Evolutionary conservation across 2,329 filamentous ascomycete species (phyloP).

Genomic region (Fusarium mangiferae): DNA sequence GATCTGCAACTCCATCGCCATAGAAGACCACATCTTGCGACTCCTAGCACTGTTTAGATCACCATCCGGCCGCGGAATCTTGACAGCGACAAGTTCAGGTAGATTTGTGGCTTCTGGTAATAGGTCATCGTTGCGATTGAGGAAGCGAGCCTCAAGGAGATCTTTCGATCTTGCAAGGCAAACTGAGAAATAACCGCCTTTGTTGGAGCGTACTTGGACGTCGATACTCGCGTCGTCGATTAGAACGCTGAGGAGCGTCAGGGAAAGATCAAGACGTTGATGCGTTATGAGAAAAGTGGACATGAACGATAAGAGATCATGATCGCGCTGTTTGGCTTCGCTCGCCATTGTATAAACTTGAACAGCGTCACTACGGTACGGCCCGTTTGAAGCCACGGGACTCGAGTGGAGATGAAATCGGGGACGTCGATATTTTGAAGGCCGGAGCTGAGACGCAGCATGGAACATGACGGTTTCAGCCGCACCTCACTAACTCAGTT

Average conservation of each 20-base stretch:
- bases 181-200: background rate
- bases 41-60: background rate
- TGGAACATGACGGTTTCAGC: background rate
- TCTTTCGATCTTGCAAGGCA: background rate
- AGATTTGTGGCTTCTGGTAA: background rate
- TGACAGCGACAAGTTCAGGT: background rate
- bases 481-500: background rate
- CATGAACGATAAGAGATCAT: background rate
- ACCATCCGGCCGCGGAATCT: background rate
- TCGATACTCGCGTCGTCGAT: background rate
- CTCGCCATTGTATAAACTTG: background rate
- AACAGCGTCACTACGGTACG: background rate
- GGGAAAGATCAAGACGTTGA: background rate
- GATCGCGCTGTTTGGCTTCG: background rate
- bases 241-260: rapidly evolving
- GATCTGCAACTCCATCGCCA: background rate
- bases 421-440: background rate
- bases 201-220: background rate
- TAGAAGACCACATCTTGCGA: background rate
- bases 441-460: background rate
- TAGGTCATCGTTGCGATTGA: background rate
- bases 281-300: background rate
- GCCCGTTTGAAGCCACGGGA: background rate
- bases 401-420: too few species aligned
- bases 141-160: background rate